A percentile compares a stretch with the other conserved stretches of the same genome.
phyloP scores from a whole-genome alignment of 2,329 filamentous ascomycete species.

The Ceratocystis diversiconidia region DNA sequence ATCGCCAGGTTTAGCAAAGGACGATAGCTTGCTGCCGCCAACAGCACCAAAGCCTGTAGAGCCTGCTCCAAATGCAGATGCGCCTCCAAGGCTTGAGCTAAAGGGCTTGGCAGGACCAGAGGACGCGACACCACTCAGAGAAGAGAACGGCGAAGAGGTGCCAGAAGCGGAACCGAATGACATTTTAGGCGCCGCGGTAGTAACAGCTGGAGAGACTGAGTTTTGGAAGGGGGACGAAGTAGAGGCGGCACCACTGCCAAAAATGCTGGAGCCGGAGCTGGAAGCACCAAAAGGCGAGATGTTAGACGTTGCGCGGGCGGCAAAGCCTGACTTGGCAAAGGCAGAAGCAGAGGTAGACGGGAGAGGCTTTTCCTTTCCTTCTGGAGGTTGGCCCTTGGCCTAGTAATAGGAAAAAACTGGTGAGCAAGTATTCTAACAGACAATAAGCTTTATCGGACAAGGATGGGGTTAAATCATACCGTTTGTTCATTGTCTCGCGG shows the following conservation, averaged over 20 bases:
- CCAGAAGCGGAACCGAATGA: slow-evolving; percentile 31
- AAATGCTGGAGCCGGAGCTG: slow-evolving; percentile 24
- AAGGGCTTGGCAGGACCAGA: slow-evolving; percentile 33
- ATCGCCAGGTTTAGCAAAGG: slow-evolving; percentile 49
- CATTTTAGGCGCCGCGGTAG: slow-evolving; percentile 29
- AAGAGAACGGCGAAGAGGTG: slow-evolving; percentile 34
- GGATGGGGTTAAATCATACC: slow-evolving; percentile 18
- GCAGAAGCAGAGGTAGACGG: slow-evolving; percentile 40
- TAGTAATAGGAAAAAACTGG: not conserved
- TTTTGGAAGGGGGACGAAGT: slow-evolving; percentile 24
- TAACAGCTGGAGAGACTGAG: not conserved
- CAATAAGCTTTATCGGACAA: not conserved
- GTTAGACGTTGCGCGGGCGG: slow-evolving; percentile 46
- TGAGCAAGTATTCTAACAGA: not conserved
- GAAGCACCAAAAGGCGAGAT: slow-evolving; percentile 49
- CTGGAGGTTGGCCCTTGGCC: slow-evolving; percentile 5
- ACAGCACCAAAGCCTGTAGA: slow-evolving; percentile 50
- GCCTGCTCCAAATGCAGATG: slow-evolving; percentile 31
- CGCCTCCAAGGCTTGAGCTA: slow-evolving; percentile 28
- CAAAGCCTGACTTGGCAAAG: slow-evolving; percentile 55
- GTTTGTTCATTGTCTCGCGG: slow-evolving; percentile 38
- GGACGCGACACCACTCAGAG: slow-evolving; percentile 21
- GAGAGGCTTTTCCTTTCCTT: slow-evolving; percentile 24
- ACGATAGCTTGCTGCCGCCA: slow-evolving; percentile 26
- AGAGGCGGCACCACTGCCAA: slow-evolving; percentile 21